Evolutionary conservation across 2,329 filamentous ascomycete genomes (phyloP), one percentile per base, ranked within the genome.

Genomic region (Stachybotrys chartarum): DNA sequence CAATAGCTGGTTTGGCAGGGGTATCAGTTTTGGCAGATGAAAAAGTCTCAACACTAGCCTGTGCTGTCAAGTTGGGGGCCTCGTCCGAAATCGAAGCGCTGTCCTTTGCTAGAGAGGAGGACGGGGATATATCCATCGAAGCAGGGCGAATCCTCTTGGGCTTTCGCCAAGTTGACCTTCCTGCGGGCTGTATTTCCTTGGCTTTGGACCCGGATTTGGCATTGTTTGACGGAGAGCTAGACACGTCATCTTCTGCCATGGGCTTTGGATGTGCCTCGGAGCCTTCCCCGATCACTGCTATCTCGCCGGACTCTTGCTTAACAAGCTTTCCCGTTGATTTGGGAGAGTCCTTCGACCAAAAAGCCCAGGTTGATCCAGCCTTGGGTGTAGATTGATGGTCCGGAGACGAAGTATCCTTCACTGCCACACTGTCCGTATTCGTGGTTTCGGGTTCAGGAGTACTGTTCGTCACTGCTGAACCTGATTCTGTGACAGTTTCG

Each of bases 351-450:
- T 79, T 82, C 14, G 86, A 90, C 88, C 88, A 93, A 61, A 93
- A 92, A 0, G 86, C 88, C 89, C 89, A 93, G 0, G 86, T 88
- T 0, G 88, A 87, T 12, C 81, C 82, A 17, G 77, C 74, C 16
- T 78, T 74, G 6, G 77, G 77, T n/a, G 45, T 47, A n/a, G 16
- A 17, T 10, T 47, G 45, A 8, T 71, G 58, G 8, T 67, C 61
- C n/a, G 64, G 54, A 14, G 68, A 58, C 5, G 72, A 65, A 3
- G 72, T 72, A 60, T 81, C 75, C 50, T 75, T 55, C 71, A 77
- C 68, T 59, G 72, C 62, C 61, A 78, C 64, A 59, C 80, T 73
- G 6, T 73, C 70, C 1, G 68, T 58, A 35, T 72, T 69, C 3
- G 61, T 51, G 53, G 58, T 50, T 18, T 63, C 56, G 16, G 63